These are phyloP conservation scores for Alternaria triticina DNA, from an alignment of 2,329 filamentous ascomycete species.

Conservation along the genomic window DNA sequence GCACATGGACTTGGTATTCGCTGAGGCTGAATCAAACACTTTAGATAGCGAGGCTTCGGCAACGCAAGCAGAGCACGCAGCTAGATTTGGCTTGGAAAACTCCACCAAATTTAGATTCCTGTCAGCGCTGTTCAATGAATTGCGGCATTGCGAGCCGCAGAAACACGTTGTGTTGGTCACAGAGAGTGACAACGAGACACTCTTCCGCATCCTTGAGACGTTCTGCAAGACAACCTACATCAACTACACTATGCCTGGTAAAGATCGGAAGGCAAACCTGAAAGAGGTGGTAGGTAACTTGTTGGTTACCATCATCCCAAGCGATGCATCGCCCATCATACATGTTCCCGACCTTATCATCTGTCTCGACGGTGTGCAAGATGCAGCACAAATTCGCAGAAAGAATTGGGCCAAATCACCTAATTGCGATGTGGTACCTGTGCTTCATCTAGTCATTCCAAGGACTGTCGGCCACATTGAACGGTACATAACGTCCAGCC, in stretches of 20 bases:
- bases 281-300: constrained; percentile 20
- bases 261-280: constrained; percentile 13
- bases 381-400: constrained; percentile 30
- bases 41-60: constrained; percentile 11
- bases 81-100: constrained; percentile 37
- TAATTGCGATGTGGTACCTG: constrained; percentile 25
- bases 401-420: constrained; percentile 33
- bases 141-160: constrained; percentile 22
- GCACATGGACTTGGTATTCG: constrained; percentile 40
- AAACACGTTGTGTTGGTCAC: constrained; percentile 40
- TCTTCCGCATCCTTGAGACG: constrained; percentile 36
- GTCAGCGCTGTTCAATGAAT: constrained; percentile 23
- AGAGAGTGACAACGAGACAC: constrained; percentile 25
- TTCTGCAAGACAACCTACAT: constrained; percentile 32
- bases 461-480: constrained; percentile 54
- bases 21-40: constrained; percentile 21
- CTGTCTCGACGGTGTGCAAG: constrained; percentile 47
- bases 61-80: constrained; percentile 27
- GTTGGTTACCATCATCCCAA: constrained; percentile 47
- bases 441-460: constrained; percentile 51
- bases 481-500: constrained; percentile 39
- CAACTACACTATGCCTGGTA: constrained; percentile 35
- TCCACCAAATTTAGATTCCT: constrained; percentile 46
- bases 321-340: constrained; percentile 24
- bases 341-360: constrained; percentile 48